Base-by-base conservation (phyloP, 129 eudicot species). In the carrot (Daucus carota) region DNA sequence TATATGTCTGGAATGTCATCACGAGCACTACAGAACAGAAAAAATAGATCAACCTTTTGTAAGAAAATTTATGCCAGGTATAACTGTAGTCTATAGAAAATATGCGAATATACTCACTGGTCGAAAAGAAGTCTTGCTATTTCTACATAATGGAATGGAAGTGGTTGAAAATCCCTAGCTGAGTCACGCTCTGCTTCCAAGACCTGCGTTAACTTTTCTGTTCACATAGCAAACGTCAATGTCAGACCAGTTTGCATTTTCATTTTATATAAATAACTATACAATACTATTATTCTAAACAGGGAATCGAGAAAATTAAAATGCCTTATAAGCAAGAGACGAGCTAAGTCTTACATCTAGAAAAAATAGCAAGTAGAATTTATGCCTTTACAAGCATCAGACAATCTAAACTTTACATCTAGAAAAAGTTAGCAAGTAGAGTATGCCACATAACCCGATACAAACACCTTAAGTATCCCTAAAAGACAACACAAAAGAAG, bases 61-160 rank as follows among this genome's bases (percentile, higher is more conserved):
- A 15, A 75, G 70, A 33, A 36, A 73, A 50, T 32, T 54, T 71
- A 66, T 77, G 43, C 22, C 24, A 57, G 54, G 18, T 5, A 78
- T 8, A 69, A 15, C 15, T n/a, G n/a, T n/a, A n/a, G n/a, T n/a
- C n/a, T 20, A n/a, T 44, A 5, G 29, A 80, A 43, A 77, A 31
- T 31, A 40, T 31, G 76, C 36, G 38, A 76, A 59, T 47, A 17
- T 48, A 90, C 97, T 88, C 84, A 93, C 98, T 91, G 93, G 80
- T 93, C 98, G 81, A 93, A 93, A 74, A 93, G 97, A 80, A 93
- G 97, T 86, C 97, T 86, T 63, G 98, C 87, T 36, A 91, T 93
- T 76, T 93, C 98, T 45, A 91, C 98, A 73, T 90, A 93, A 77
- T 91, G 98, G 78, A 90, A 93, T 62, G 98, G 98, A 62, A 93